Percentiles rank a stretch among this genome's conserved stretches.
Conservation (phyloP, 1,139 yeast species). For the Taphrina populina region DNA sequence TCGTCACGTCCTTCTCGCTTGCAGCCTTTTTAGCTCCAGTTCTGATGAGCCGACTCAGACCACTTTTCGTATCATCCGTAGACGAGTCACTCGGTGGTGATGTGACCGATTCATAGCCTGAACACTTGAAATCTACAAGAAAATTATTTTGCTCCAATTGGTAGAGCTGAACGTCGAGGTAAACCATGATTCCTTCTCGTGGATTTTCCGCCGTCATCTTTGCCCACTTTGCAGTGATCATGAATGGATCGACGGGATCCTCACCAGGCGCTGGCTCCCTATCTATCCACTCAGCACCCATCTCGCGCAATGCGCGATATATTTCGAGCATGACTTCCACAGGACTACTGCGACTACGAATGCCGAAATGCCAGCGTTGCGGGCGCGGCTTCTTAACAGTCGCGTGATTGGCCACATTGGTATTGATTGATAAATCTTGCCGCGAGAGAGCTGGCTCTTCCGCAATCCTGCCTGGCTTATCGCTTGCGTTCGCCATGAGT, state of each 20-base stretch:
- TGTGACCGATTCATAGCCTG: conserved; percentile 55
- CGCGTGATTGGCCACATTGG: conserved; percentile 41
- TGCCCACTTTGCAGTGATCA: conserved; percentile 93
- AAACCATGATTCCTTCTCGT: conserved; percentile 55
- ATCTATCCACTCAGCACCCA: conserved; percentile 94
- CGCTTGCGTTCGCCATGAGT: conserved; percentile 64
- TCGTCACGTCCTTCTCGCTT: conserved; percentile 36
- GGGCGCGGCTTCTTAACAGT: conserved; percentile 33
- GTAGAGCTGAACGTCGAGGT: conserved; percentile 94
- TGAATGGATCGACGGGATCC: conserved; percentile 85
- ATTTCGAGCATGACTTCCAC: conserved; percentile 98
- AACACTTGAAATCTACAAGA: conserved; percentile 93
- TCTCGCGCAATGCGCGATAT: conserved; percentile 83
- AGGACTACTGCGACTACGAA: conserved; percentile 92
- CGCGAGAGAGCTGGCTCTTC: conserved; percentile 26
- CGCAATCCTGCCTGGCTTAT: conserved; percentile 32
- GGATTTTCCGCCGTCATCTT: conserved; percentile 54
- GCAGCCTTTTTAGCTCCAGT: conserved; percentile 32
- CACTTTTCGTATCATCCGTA: conserved; percentile 9
- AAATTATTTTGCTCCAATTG: conserved; percentile 95
- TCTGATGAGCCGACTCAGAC: conserved; percentile 15
- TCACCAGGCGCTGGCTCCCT: conserved; percentile 24
- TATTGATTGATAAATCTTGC: conserved; percentile 49
- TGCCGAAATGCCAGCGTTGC: conserved; percentile 98
- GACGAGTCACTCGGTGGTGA: too few relatives aligned